Conservation (phyloP, 768 basidiomycete genomes). For the Leccinum truebloodii region DNA sequence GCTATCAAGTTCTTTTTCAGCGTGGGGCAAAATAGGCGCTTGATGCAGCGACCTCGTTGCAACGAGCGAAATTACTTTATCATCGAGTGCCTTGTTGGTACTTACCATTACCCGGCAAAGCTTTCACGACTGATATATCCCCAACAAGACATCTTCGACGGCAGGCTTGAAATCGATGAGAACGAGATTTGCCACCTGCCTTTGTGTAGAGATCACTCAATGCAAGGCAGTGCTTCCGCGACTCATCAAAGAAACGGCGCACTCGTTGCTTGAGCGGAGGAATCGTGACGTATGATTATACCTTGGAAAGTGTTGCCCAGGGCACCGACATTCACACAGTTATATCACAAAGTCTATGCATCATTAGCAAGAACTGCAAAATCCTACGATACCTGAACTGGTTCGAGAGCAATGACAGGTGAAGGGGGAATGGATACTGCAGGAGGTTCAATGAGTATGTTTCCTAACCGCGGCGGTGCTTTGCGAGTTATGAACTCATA, state of each 20-base stretch:
- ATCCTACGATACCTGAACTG: constrained; percentile 11
- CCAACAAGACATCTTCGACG: background rate
- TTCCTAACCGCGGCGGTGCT: constrained; percentile 75
- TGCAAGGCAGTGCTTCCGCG: background rate
- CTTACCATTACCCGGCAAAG: background rate
- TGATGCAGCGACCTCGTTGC: background rate
- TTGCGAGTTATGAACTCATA: constrained; percentile 82
- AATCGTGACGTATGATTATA: background rate
- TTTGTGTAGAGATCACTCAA: background rate
- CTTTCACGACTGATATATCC: background rate
- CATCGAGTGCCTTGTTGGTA: background rate
- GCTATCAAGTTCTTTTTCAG: background rate
- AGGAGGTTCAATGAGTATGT: constrained; percentile 51
- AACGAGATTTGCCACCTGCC: background rate
- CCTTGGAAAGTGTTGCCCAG: background rate
- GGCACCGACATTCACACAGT: background rate
- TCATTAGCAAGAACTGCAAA: background rate
- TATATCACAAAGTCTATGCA: constrained; percentile 7
- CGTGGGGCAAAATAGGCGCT: background rate
- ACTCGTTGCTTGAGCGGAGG: no score
- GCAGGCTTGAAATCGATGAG: background rate
- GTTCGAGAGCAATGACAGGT: constrained; percentile 17
- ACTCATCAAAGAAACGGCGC: background rate
- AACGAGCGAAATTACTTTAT: background rate
- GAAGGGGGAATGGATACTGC: constrained; percentile 9